Evolutionary conservation across 768 basidiomycete genomes (phyloP), one percentile per base, ranked within the genome.

Genomic region (Boletus vinaceobasis): DNA sequence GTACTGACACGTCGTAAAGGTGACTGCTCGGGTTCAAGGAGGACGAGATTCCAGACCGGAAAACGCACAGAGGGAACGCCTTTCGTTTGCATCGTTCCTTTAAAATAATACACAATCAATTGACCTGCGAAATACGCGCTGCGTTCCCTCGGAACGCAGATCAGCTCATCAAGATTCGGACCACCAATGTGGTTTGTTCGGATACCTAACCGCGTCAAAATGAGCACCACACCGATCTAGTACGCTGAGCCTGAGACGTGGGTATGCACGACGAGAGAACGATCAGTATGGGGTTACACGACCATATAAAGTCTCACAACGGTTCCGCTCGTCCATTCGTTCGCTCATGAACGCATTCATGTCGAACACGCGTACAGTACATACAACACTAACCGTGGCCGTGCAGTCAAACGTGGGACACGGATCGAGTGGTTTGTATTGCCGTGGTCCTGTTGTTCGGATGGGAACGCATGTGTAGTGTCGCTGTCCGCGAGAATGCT

Each of bases 241-340:
- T 97, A 99, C 11, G 97, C 97, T 8, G 94, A 98, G 39, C 97
- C 97, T 44, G 96, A 98, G 57, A 98, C 87, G 93, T 98, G 68
- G 55, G 53, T 54, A 61, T 53, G 14, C 63, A 42, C 38, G 44
- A 38, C 19, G 40, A 33, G 48, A 56, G 5, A 52, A 44, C 31
- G 40, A 37, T 44, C 26, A 58, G 56, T 6, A 52, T 21, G 31
- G 7, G 23, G 37, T 1, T 7, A 13, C 26, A 5, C 7, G 13
- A 23, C 43, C 21, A 38, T 19, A 23, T 33, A 48, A 26, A 21
- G 3, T n/a, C 45, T 5, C 13, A 11, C 6, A 26, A 23, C 5
- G 50, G 51, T 37, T 51, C 39, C 38, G 85, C 93, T 79, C 75
- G 96, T 95, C 92, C 98, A 98, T 69, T 88, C 96, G 75, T 40